Percentiles rank a stretch among this genome's conserved stretches.
phyloP scores from a whole-genome alignment of 1,139 yeast species.

The Pichia sp. region DNA sequence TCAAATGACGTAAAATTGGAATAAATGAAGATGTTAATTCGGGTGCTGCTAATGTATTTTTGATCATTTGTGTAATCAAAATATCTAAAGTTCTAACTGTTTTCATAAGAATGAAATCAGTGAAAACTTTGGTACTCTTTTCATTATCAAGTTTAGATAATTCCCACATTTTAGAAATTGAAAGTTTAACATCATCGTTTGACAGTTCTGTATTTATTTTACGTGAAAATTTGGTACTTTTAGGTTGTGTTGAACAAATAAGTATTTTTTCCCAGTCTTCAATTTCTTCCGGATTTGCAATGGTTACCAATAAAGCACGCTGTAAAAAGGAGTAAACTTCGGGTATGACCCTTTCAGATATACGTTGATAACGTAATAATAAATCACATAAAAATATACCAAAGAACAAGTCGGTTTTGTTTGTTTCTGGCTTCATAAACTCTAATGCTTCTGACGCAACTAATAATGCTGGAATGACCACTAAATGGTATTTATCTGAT shows the following conservation, averaged over 20 bases:
- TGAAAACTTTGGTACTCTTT: not conserved
- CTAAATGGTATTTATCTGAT: conserved; percentile 90
- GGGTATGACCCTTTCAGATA: conserved; percentile 76
- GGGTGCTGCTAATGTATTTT: conserved; percentile 53
- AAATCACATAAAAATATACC: conserved; percentile 63
- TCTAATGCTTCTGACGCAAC: conserved; percentile 67
- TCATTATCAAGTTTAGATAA: conserved; percentile 1
- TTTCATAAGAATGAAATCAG: conserved; percentile 3
- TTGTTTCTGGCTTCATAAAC: conserved; percentile 33
- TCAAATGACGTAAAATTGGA: conserved; percentile 34
- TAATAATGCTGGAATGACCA: conserved; percentile 77
- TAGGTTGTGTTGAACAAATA: conserved; percentile 17
- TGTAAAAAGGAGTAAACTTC: conserved; percentile 63
- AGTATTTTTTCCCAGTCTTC: conserved; percentile 17
- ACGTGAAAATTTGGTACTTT: conserved; percentile 25
- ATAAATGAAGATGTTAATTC: conserved; percentile 48
- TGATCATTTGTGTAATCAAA: conserved; percentile 41
- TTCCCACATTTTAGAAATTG: conserved; percentile 12
- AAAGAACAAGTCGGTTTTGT: conserved; percentile 35
- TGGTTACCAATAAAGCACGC: conserved; percentile 41
- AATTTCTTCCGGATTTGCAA: conserved; percentile 37
- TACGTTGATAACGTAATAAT: conserved; percentile 63
- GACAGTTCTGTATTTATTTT: conserved; percentile 14
- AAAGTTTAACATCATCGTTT: conserved; percentile 5
- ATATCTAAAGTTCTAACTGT: conserved; percentile 9